phyloP scores from a whole-genome alignment of 305 asterid genomes.

The Plantago rigida region DNA sequence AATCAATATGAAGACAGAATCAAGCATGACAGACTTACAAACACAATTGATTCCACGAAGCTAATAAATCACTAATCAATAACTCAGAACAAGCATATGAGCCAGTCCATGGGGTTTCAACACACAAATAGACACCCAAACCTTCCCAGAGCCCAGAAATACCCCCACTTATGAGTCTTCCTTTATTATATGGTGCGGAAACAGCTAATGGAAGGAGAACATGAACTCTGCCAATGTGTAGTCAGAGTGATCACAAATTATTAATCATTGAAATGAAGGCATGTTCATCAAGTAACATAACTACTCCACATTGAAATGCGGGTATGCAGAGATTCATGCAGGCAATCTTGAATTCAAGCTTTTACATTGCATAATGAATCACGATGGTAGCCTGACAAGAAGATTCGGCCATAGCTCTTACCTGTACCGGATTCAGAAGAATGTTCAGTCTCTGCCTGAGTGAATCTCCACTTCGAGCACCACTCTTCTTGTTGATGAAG shows the following conservation, averaged over 20 bases:
- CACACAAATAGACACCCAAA: not conserved
- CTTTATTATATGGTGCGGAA: slow-evolving; percentile 4
- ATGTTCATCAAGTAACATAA: no score
- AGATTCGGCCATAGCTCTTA: slow-evolving; percentile 29
- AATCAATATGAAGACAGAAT: slow-evolving; percentile 3
- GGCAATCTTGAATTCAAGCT: not conserved
- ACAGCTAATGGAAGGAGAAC: slow-evolving; percentile 6
- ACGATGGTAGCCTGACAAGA: slow-evolving; percentile 17
- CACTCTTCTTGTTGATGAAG: slow-evolving; percentile 86
- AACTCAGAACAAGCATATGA: not conserved
- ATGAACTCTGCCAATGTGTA: not conserved
- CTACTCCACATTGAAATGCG: no score
- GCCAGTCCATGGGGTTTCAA: slow-evolving; percentile 10
- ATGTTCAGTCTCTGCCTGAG: slow-evolving; percentile 69
- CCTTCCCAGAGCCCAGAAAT: not conserved
- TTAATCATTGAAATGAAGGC: no score
- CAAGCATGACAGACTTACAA: slow-evolving; percentile 10
- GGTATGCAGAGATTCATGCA: no score
- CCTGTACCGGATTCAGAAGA: slow-evolving; percentile 93
- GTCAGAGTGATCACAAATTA: not conserved
- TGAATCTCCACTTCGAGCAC: slow-evolving; percentile 88
- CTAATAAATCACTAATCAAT: slow-evolving; percentile 16
- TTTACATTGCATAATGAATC: slow-evolving; percentile 5
- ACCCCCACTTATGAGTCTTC: not conserved
- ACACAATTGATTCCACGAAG: slow-evolving; percentile 11